Conservation (phyloP, 495 filamentous ascomycete genomes). For the Penicillium coprophilum region DNA sequence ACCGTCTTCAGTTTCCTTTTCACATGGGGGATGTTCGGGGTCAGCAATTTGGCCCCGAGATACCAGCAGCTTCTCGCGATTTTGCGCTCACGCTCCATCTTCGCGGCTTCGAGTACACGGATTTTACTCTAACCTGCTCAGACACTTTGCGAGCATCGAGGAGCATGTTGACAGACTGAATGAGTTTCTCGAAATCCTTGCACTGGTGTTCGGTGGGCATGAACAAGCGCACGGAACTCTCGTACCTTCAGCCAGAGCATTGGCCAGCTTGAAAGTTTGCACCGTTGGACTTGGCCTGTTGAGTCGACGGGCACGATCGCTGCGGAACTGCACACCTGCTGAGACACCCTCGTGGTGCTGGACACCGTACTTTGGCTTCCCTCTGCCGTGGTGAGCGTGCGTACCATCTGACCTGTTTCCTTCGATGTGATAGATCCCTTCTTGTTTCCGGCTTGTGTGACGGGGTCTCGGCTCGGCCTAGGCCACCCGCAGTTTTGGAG, state of each 20-base stretch:
- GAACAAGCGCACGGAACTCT: constrained; percentile 70
- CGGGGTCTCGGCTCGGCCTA: constrained; percentile 42
- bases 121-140: constrained; percentile 86
- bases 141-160: constrained; percentile 79
- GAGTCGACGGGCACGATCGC: constrained; percentile 78
- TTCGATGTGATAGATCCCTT: constrained; percentile 46
- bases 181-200: constrained; percentile 76
- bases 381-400: constrained; percentile 70
- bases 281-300: constrained; percentile 77
- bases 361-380: constrained; percentile 80
- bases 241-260: constrained; percentile 75
- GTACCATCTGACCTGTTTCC: constrained; percentile 52
- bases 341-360: constrained; percentile 82
- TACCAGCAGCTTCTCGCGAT: constrained; percentile 23
- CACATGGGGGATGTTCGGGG: constrained; percentile 36
- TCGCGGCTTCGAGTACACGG: constrained; percentile 62
- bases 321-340: constrained; percentile 71
- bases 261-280: constrained; percentile 76
- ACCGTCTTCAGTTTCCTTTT: constrained; percentile 40
- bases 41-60: constrained; percentile 15
- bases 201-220: constrained; percentile 86
- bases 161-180: constrained; percentile 68
- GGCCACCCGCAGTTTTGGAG: constrained; percentile 43
- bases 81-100: constrained; percentile 59
- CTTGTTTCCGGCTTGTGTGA: constrained; percentile 46